These are phyloP conservation scores for Diaporthe sp. DNA, from an alignment of 2,329 filamentous ascomycete species.

Conservation along the genomic window DNA sequence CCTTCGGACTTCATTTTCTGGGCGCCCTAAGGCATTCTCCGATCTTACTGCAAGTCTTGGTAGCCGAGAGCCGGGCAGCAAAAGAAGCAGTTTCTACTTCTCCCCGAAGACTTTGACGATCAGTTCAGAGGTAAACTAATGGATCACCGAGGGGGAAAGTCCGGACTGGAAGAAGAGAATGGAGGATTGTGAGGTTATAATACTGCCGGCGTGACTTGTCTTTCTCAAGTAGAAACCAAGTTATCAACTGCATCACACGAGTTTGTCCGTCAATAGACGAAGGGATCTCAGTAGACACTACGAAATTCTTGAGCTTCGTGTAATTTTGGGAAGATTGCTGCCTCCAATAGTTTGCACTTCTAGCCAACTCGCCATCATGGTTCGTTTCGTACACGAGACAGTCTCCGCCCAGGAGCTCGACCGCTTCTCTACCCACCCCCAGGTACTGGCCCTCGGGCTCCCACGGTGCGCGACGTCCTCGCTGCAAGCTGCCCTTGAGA, in stretches of 20 bases:
- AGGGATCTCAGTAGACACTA: not conserved
- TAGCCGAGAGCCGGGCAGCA: not conserved
- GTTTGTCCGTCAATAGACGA: not conserved
- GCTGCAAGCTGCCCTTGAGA: constrained; percentile 52
- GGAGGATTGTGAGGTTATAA: not conserved
- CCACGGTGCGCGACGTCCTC: constrained; percentile 55
- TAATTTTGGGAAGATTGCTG: not conserved
- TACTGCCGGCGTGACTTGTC: not conserved
- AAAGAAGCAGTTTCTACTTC: not conserved
- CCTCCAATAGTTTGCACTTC: not conserved
- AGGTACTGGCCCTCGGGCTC: constrained; percentile 45
- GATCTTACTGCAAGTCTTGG: not conserved
- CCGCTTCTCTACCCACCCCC: constrained; percentile 6
- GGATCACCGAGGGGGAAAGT: constrained; percentile 27
- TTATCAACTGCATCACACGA: not conserved
- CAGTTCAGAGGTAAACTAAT: not conserved
- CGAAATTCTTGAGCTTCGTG: not conserved
- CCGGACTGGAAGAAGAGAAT: not conserved
- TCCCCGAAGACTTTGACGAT: not conserved
- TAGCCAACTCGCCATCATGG: constrained; percentile 20
- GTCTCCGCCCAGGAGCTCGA: constrained; percentile 17
- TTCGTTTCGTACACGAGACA: constrained; percentile 39
- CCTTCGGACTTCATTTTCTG: constrained; percentile 19
- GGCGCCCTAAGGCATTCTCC: not conserved
- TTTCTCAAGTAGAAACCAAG: not conserved